Evolutionary conservation across 139 green algal species (phyloP), one percentile per base, ranked within the genome.

Genomic region (Chlamydomonas eustigma): DNA sequence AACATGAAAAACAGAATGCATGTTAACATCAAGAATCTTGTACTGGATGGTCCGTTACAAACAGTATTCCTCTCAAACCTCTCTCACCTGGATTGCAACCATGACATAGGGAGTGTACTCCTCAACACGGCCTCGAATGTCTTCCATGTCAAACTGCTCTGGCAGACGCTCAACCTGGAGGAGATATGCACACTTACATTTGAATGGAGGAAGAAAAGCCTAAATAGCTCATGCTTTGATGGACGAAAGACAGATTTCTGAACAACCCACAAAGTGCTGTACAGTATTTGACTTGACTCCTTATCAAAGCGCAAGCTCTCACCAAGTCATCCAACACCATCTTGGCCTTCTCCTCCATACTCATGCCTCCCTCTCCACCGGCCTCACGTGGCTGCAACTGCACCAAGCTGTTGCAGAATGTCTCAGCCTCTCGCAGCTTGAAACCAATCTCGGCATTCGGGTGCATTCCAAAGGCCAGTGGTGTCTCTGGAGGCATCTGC

Each of bases 361-460:
- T 85, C 80, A 91, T 84, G 73, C 84, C 88, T 39, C 84, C 90
- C 71, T 91, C 87, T 31, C 81, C 91, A 51, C 81, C 85, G 3
- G 81, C 84, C 78, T 91, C 83, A 8, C 88, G 81, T 24, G 90
- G 89, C 85, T 94, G 89, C 71, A 97, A 84, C 71, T 84, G 77
- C 65, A 91, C 78, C 52, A 96, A 52, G 37, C 74, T 86, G 51
- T 71, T 85, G 78, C 91, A 94, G 83, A 96, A 94, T 0, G 77
- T 84, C 76, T 94, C 91, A 0, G 88, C 90, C 85, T 97, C 92
- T 30, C 89, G 87, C 66, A 96, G 90, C 79, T 92, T 92, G 89
- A 94, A 96, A 24, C 93, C 93, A 33, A 97, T 93, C 81, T 97
- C 93, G 1, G 93, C 93, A 75, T 97, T 98, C 65, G 93, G 88